A percentile compares a stretch with the other conserved stretches of the same genome.
phyloP scores from a whole-genome alignment of 2,329 filamentous ascomycete species.

The Tolypocladium paradoxum region DNA sequence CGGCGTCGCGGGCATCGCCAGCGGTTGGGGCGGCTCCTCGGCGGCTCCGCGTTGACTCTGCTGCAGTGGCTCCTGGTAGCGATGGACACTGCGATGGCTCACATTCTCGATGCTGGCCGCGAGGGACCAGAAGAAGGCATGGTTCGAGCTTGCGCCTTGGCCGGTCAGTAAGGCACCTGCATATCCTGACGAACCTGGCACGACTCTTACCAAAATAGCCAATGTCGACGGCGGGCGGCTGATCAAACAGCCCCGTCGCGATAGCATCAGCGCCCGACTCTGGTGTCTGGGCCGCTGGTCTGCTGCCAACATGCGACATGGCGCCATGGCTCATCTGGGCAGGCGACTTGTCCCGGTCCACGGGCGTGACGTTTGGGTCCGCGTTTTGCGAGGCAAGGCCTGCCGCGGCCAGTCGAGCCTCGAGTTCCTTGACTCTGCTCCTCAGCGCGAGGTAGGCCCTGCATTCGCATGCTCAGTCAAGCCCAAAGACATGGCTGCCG shows the following conservation, averaged over 20 bases:
- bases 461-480: background rate
- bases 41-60: background rate
- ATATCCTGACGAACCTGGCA: too few relatives aligned
- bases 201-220: constrained; percentile 13
- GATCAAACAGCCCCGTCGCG: constrained; percentile 17
- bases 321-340: background rate
- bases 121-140: constrained; percentile 17
- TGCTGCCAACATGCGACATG: background rate
- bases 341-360: background rate
- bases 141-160: constrained; percentile 19
- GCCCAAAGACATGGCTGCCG: background rate
- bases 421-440: constrained; percentile 11
- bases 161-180: too few relatives aligned
- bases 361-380: background rate
- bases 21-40: background rate
- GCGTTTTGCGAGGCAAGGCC: background rate
- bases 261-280: constrained; percentile 16
- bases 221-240: constrained; percentile 13
- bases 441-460: constrained; percentile 8
- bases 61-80: constrained; percentile 4
- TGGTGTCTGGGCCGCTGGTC: constrained; percentile 3
- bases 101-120: constrained; percentile 14
- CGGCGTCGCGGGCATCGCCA: background rate
- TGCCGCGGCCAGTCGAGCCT: constrained; percentile 8
- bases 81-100: constrained; percentile 6